Base-by-base conservation (phyloP, 805 yeast species). In the Wickerhamomyces mucosus region DNA sequence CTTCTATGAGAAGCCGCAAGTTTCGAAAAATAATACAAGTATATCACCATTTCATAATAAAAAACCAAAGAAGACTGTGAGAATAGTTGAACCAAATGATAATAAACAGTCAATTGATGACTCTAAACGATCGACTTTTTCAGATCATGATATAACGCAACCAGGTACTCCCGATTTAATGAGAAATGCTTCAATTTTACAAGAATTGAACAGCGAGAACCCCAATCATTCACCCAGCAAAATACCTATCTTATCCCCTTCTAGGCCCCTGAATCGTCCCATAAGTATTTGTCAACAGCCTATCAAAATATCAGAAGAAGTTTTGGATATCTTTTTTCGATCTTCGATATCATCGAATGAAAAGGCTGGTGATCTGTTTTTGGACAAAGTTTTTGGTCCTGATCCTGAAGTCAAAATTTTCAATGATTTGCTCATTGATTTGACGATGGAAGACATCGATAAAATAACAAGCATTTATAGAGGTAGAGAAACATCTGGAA, bases 401-500 rank as follows among this genome's bases (percentile, higher is more conserved):
- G 55, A 50, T 20, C 46, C 46, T 0, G 36, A 33, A 2, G 22
- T 50, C 6, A 9, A 13, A 0, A 15, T 39, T 11, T 31, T 35
- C 12, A 36, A 33, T 4, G 29, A 29, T 3, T 5, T 18, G 2
- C 32, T 48, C 13, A 32, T 33, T 2, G 7, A 7, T 1, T 26
- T 48, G 11, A 22, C 31, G 7, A 21, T 7, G 3, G 29, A 21
- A 1, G 37, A 39, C 3, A 38, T 46, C 18, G 40, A 45, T 12
- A 8, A 15, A 1, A 10, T 44, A 0, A 9, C 48, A 7, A 4
- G 10, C 0, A 10, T 29, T 1, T 50, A 34, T 15, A 21, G 25
- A 7, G 48, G 42, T 0, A 37, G 29, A 27, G 52, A 46, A 21
- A 39, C 43, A 1, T 40, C 51, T 1, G 40, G 35, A n/a, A 46